Conservation (phyloP, 1,284 basidiomycete species). For the Malassezia restricta region DNA sequence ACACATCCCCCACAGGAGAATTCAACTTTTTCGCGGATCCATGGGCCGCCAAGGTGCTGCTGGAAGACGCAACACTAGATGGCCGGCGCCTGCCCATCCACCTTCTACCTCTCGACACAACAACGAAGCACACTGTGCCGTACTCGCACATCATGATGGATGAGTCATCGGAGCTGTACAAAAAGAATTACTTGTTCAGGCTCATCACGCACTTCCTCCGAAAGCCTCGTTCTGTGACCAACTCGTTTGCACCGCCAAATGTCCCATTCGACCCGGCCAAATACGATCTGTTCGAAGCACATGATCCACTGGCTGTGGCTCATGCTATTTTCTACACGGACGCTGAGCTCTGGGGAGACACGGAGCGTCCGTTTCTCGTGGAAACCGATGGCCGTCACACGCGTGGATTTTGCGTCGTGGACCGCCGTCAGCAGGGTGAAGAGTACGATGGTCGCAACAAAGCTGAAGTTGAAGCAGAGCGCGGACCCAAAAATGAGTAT, state of each 20-base stretch:
- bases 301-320: conserved; percentile 40
- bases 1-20: conserved; percentile 50
- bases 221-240: conserved; percentile 35
- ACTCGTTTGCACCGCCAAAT: conserved; percentile 25
- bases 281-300: conserved; percentile 35
- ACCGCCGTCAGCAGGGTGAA: conserved; percentile 17
- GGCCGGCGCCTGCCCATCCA: conserved; percentile 27
- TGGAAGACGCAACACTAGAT: conserved; percentile 20
- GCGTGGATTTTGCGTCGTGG: conserved; percentile 36
- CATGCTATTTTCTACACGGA: conserved; percentile 27
- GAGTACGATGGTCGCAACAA: conserved; percentile 12
- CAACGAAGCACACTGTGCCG: conserved; percentile 29
- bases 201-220: conserved; percentile 31
- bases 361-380: conserved; percentile 24
- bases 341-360: conserved; percentile 19
- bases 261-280: conserved; percentile 24
- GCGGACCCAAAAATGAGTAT: conserved; percentile 18
- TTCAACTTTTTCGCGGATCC: conserved; percentile 92
- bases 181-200: conserved; percentile 14
- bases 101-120: conserved; percentile 38
- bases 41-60: conserved; percentile 55
- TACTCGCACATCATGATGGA: conserved; percentile 25
- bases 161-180: conserved; percentile 4
- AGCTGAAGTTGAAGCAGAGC: conserved; percentile 19
- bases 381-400: conserved; percentile 34